phyloP scores from a whole-genome alignment of 306 rosid species.

The Cercis canadensis region DNA sequence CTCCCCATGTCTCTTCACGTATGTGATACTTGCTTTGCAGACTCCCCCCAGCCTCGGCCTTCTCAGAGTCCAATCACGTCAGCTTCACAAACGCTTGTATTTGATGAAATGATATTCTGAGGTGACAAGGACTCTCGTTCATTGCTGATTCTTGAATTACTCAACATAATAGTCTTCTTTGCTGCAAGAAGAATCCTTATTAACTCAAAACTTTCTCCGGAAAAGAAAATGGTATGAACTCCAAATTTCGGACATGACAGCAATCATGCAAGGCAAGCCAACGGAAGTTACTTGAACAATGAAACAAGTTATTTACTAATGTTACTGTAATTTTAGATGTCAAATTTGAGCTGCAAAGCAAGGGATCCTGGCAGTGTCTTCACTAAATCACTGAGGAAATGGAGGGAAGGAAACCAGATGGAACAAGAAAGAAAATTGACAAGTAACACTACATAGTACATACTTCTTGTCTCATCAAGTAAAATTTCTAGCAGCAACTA shows the following conservation, averaged over 20 bases:
- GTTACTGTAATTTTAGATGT: too few species aligned
- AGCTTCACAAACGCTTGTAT: constrained; percentile 26
- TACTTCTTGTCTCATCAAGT: too few species aligned
- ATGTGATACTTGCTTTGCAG: background rate
- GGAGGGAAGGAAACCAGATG: background rate
- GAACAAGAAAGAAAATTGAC: background rate
- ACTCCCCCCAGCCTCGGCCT: background rate
- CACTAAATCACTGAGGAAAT: background rate
- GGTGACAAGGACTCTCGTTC: background rate
- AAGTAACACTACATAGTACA: too few species aligned
- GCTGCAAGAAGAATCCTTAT: constrained; percentile 51
- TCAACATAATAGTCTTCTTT: constrained; percentile 63
- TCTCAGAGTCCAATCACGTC: background rate
- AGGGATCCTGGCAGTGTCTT: background rate
- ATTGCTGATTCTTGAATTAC: background rate
- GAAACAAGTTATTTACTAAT: too few species aligned
- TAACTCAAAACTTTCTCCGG: constrained; percentile 34
- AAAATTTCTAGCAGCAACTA: too few species aligned
- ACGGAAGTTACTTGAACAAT: too few species aligned
- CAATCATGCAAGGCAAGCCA: background rate
- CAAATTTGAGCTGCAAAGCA: too few species aligned
- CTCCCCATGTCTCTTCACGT: too few species aligned
- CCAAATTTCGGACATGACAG: background rate
- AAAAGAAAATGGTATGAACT: background rate
- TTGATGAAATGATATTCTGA: background rate